phyloP scores from a whole-genome alignment of 345 rosid genomes.

The Syzygium grande region DNA sequence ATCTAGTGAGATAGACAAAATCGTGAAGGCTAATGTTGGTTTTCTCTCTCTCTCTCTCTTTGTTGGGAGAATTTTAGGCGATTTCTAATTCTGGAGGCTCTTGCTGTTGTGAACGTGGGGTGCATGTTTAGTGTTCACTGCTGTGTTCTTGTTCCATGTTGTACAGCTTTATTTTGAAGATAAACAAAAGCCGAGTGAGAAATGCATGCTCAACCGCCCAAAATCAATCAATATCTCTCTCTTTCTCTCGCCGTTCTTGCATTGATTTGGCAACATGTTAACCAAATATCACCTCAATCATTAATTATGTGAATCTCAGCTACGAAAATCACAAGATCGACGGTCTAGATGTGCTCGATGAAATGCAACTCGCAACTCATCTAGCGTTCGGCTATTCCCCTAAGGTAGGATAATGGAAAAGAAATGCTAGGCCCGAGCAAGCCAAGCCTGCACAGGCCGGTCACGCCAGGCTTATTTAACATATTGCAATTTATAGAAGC shows the following conservation, averaged over 20 bases:
- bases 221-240: not conserved
- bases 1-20: not conserved
- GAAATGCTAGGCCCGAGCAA: not conserved
- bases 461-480: not conserved
- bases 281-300: not conserved
- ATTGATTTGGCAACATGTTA: not conserved
- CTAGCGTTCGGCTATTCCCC: accelerated
- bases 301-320: not conserved
- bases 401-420: not conserved
- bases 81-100: not conserved
- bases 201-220: not conserved
- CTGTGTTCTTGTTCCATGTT: not conserved
- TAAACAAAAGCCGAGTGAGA: not conserved
- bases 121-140: slow-evolving; percentile 25
- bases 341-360: not conserved
- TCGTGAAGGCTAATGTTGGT: not conserved
- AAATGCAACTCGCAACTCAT: not conserved
- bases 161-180: not conserved
- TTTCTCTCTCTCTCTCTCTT: not conserved
- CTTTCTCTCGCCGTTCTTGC: not conserved
- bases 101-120: slow-evolving; percentile 38
- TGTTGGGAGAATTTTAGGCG: not conserved
- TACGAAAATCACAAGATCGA: not conserved
- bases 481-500: not conserved
- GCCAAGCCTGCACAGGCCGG: not conserved